Conservation (phyloP, 345 rosid species). For the Eucalyptus decipiens region DNA sequence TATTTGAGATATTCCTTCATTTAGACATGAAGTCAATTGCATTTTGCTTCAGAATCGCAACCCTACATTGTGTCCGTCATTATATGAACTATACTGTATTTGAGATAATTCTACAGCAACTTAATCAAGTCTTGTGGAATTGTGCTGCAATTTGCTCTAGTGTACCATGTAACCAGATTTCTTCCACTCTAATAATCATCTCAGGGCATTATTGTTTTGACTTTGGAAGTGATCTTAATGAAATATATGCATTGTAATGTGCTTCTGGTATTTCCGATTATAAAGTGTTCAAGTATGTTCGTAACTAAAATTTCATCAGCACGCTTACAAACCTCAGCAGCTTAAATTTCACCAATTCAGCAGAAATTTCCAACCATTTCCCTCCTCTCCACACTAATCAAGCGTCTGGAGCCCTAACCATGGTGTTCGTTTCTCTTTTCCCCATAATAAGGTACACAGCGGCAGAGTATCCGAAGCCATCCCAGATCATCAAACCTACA, state of each 20-base stretch:
- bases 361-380: not conserved
- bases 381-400: not conserved
- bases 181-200: not conserved
- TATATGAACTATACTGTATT: not conserved
- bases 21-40: not conserved
- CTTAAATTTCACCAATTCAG: not conserved
- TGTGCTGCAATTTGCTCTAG: not conserved
- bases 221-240: not conserved
- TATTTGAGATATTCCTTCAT: not conserved
- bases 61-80: not conserved
- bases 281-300: not conserved
- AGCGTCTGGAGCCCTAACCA: not conserved
- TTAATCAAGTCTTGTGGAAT: not conserved
- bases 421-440: not conserved
- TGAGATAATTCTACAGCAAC: not conserved
- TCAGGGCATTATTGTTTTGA: not conserved
- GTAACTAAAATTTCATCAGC: not conserved
- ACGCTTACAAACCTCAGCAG: not conserved
- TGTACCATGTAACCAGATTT: not conserved
- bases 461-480: not conserved
- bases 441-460: not conserved
- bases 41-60: not conserved
- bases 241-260: not conserved
- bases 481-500: slow-evolving; percentile 77
- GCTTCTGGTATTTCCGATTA: not conserved